These are phyloP conservation scores for Orobanche coerulescens DNA, from an alignment of 257 asterid species.

Conservation along the genomic window DNA sequence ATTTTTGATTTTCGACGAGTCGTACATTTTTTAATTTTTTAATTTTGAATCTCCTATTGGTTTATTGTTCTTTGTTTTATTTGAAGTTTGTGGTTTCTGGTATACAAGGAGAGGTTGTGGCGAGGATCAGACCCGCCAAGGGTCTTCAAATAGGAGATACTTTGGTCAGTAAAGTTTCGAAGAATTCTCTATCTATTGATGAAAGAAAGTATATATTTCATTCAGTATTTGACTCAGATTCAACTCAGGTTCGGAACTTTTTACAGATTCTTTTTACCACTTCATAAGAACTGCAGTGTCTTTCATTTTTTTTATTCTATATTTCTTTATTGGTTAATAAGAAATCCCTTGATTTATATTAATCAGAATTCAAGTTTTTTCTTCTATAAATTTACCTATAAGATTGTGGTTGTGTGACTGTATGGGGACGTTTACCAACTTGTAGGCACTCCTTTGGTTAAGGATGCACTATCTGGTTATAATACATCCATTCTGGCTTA, in stretches of 20 bases:
- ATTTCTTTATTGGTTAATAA: not conserved
- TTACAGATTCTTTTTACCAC: not conserved
- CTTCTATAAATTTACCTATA: not conserved
- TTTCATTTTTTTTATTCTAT: not conserved
- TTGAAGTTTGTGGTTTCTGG: not conserved
- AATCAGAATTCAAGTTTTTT: not conserved
- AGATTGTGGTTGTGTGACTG: conserved; percentile 13
- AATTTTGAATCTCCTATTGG: too few species aligned
- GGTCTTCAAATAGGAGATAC: conserved; percentile 41
- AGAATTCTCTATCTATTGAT: conserved; percentile 50
- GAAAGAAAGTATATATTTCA: conserved; percentile 58
- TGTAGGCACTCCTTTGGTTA: conserved; percentile 73
- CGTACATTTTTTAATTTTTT: not conserved
- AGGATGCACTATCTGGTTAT: conserved; percentile 85
- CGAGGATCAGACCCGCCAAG: conserved; percentile 63
- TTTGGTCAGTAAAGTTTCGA: conserved; percentile 47
- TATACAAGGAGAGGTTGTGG: conserved; percentile 55
- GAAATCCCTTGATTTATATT: not conserved
- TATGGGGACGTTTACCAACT: conserved; percentile 70
- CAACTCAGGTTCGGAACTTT: conserved; percentile 61
- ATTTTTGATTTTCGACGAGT: not conserved
- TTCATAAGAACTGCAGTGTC: not conserved
- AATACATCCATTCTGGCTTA: conserved; percentile 84
- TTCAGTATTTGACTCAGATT: conserved; percentile 57
- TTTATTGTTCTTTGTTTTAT: not conserved